Percentiles rank a stretch among this genome's conserved stretches.
Evolutionary conservation across 495 filamentous ascomycete genomes (phyloP).

Genomic region (Massariosphaeria phaeospora): DNA sequence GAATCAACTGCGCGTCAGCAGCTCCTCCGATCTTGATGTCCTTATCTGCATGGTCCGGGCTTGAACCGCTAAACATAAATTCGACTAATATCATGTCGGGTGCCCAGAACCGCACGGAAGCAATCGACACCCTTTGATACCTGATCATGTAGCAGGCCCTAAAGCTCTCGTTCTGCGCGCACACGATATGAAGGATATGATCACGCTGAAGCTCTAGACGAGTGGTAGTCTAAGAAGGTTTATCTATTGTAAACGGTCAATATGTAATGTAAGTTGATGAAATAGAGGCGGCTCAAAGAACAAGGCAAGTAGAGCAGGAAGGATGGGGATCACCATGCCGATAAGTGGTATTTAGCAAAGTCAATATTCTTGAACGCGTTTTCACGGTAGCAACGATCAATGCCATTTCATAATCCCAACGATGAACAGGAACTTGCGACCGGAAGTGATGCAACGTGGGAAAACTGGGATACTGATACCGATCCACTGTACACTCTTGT

Average conservation of each 20-base stretch:
- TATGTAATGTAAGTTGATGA: background rate
- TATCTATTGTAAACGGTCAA: conserved; percentile 37
- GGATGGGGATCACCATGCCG: conserved; percentile 59
- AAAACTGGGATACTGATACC: no score
- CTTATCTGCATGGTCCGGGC: conserved; percentile 54
- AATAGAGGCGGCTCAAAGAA: conserved; percentile 47
- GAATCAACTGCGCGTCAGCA: conserved; percentile 8
- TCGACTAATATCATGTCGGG: conserved; percentile 70
- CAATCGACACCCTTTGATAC: conserved; percentile 56
- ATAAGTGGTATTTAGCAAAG: conserved; percentile 53
- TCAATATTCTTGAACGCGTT: conserved; percentile 45
- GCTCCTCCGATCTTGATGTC: conserved; percentile 38
- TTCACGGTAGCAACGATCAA: conserved; percentile 34
- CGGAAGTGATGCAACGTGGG: no score
- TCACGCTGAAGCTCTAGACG: conserved; percentile 63
- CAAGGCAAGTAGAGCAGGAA: conserved; percentile 61
- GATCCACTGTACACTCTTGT: no score
- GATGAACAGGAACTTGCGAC: conserved; percentile 54
- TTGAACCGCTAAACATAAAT: conserved; percentile 53
- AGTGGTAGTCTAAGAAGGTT: conserved; percentile 65
- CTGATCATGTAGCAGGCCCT: conserved; percentile 51
- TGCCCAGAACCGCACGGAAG: conserved; percentile 71
- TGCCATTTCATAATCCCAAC: conserved; percentile 55
- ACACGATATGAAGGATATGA: conserved; percentile 63
- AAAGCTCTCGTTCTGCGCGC: conserved; percentile 56